Percentiles rank a stretch among this genome's conserved stretches.
These are phyloP conservation scores for Umbelopsis sp. DNA, from an alignment of 371 early-diverging fungal species.

Conservation along the genomic window DNA sequence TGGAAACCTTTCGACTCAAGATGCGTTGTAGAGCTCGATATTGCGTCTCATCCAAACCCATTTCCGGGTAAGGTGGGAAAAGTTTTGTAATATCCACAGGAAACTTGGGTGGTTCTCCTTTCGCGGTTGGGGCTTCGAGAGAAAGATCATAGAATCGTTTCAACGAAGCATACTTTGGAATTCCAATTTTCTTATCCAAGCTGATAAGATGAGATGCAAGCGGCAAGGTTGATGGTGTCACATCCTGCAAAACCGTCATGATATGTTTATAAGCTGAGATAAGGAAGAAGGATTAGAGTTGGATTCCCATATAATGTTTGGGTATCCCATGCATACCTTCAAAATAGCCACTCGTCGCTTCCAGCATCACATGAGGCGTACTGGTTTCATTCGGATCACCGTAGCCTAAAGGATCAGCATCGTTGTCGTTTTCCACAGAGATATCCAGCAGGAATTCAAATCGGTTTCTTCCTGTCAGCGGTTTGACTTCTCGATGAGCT, in stretches of 20 bases:
- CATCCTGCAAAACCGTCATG: constrained; percentile 46
- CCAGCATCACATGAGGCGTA: constrained; percentile 46
- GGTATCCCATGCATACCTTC: constrained; percentile 33
- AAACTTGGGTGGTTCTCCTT: constrained; percentile 23
- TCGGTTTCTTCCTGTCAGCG: constrained; percentile 44
- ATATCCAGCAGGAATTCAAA: constrained; percentile 60
- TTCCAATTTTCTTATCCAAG: constrained; percentile 34
- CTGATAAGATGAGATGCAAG: constrained; percentile 44
- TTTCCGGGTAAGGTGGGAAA: constrained; percentile 37
- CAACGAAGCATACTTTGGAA: constrained; percentile 41
- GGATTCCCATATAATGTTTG: constrained; percentile 12
- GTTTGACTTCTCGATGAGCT: constrained; percentile 54
- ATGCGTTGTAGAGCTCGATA: constrained; percentile 58
- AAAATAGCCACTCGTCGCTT: constrained; percentile 55
- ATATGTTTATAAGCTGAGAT: constrained; percentile 57
- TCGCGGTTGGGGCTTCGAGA: constrained; percentile 7
- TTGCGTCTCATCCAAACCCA: constrained; percentile 51
- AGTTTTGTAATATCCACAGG: constrained; percentile 33
- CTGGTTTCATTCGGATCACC: constrained; percentile 45
- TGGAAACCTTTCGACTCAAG: constrained; percentile 52
- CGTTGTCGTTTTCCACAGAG: constrained; percentile 46
- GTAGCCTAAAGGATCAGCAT: constrained; percentile 42
- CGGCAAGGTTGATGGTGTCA: constrained; percentile 40
- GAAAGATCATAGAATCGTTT: constrained; percentile 43
- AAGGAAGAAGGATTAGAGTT: constrained; percentile 30